Evolutionary conservation across 352 stramenopile genomes (phyloP).

Genomic region (Phytophthora melonis): DNA sequence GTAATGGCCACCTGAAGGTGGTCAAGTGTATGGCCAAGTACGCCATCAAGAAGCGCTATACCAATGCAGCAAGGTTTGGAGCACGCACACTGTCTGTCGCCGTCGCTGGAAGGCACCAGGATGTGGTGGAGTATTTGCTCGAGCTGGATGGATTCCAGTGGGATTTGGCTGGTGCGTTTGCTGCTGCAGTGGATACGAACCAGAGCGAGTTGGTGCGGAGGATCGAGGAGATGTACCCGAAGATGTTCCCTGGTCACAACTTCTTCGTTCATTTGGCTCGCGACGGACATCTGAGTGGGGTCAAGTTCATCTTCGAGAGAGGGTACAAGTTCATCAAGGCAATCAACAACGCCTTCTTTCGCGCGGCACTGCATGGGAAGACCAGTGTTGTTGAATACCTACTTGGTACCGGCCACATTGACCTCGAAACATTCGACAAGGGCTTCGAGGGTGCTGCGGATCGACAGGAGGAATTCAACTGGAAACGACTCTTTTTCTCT

Average conservation of each 20-base stretch:
- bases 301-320: neutral
- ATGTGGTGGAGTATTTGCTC: neutral
- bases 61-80: neutral
- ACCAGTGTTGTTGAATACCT: neutral
- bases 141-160: neutral
- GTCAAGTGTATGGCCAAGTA: neutral
- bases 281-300: neutral
- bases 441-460: neutral
- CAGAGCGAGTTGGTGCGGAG: neutral
- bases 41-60: neutral
- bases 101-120: neutral
- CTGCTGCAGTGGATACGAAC: neutral
- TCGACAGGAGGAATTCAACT: neutral
- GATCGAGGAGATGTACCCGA: neutral
- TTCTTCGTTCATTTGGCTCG: neutral
- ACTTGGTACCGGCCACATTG: neutral
- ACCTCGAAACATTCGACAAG: neutral
- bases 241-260: neutral
- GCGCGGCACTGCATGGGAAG: neutral
- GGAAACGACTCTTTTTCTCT: neutral
- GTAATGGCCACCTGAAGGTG: neutral
- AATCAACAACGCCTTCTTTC: neutral
- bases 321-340: neutral
- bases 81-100: neutral
- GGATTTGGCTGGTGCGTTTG: neutral